Evolutionary conservation across 345 rosid genomes (phyloP).

Genomic region (Arabis alpina): DNA sequence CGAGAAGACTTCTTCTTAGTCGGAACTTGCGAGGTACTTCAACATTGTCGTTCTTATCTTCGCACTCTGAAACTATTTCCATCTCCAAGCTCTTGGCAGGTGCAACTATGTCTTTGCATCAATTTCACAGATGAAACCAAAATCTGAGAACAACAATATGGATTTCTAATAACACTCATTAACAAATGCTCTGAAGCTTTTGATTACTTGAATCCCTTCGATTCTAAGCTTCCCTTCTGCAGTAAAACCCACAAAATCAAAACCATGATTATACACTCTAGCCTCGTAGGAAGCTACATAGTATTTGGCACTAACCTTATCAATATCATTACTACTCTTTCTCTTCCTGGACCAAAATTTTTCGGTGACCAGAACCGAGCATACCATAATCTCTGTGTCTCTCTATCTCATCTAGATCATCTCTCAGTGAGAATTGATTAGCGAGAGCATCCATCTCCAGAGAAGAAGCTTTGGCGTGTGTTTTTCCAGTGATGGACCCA

Average conservation of each 20-base stretch:
- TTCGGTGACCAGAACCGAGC: slow-evolving; percentile 26
- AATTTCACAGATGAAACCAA: slow-evolving; percentile 5
- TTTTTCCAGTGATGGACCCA: no score
- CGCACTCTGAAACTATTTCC: slow-evolving; percentile 30
- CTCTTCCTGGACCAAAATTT: background rate
- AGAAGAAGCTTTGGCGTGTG: no score
- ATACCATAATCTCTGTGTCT: background rate
- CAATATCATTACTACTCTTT: slow-evolving; percentile 1
- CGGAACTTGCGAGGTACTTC: slow-evolving; percentile 8
- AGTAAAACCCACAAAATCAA: background rate
- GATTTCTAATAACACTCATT: no score
- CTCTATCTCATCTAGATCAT: no score
- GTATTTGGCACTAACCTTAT: slow-evolving; percentile 16
- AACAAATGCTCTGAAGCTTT: background rate
- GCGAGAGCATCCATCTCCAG: no score
- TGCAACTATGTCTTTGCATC: slow-evolving; percentile 36
- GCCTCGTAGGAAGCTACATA: slow-evolving; percentile 21
- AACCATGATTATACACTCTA: background rate
- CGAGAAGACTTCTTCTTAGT: slow-evolving; percentile 26
- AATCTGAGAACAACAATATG: no score
- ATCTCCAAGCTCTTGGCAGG: slow-evolving; percentile 34
- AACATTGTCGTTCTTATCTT: slow-evolving; percentile 6
- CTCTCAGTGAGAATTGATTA: no score
- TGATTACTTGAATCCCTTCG: slow-evolving; percentile 44
- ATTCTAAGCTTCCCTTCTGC: slow-evolving; percentile 39